Base-by-base conservation (phyloP, 345 rosid genomes). In the Heritiera littoralis region DNA sequence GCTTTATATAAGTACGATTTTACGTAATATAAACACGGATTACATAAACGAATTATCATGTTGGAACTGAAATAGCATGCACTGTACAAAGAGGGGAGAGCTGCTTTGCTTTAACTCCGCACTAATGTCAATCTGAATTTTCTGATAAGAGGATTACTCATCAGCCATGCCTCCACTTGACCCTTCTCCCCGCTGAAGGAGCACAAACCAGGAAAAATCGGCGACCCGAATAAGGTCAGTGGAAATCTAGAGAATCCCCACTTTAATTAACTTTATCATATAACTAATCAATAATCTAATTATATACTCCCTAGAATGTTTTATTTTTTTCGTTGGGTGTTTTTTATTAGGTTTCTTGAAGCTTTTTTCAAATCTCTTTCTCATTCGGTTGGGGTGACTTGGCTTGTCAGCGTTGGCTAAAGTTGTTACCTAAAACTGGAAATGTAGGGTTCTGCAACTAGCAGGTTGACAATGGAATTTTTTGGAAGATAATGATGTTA, bases 161-260 rank as follows among this genome's bases (percentile, higher is more conserved):
- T 35, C 38, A 35, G 60, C 43, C 43, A 63, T 61, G 84, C 69
- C 75, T 3, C 64, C 83, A 82, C 85, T 84, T 89, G 94, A 82
- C 97, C 90, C 87, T 92, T 90, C 89, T 89, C 82, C 60, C 81
- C 58, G 70, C 72, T 84, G 86, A 92, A 92, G 80, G 92, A 90
- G 20, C 92, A 88, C 79, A 49, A 59, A 13, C 38, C 75, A 5
- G 81, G 35, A 79, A 58, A 49, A 72, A 41, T 52, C 81, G 55
- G 77, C 78, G 82, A 80, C 80, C 64, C 63, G 76, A 74, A 79
- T 75, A 66, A 66, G 69, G 46, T 81, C 28, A 90, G 97, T 92
- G 97, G 98, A 91, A 75, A 86, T 92, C 97, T 86, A 91, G 77
- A 71, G 76, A 81, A 85, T 83, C 55, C 81, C 92, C 95, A 92